Base-by-base conservation (phyloP, 1,284 basidiomycete genomes). In the Vanrija sp. region DNA sequence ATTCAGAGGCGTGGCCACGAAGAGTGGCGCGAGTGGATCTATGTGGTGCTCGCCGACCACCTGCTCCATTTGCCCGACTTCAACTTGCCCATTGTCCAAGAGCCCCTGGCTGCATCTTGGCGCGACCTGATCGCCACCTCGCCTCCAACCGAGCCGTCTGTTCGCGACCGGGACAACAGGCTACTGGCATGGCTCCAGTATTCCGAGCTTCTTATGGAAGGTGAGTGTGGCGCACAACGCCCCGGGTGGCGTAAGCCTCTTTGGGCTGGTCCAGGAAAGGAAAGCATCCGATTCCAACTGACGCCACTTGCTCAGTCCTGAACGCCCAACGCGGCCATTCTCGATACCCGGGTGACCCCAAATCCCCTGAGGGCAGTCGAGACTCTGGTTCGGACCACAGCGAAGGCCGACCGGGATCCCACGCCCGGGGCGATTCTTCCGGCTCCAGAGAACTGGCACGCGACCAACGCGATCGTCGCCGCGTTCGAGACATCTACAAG, bases 111-210 rank as follows among this genome's bases (percentile, higher is more conserved):
- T 4, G 48, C 51, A 6, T 51, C 60, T 15, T 76, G 74, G 74
- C 59, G 72, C 23, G 69, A 72, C 6, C 58, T 66, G 15, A 62
- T 75, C 10, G 51, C 53, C 16, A 47, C 54, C 6, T 46, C 59
- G 1, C 45, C 57, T 12, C 55, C 67, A 1, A 42, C 56, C 2
- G 69, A 73, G 39, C 67, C 68, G 3, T 65, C 63, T 0, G 67
- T 68, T 3, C 57, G 68, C 23, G 74, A 76, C 61, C 59, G 72
- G 14, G 73, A 76, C 55, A 57, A 63, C 18, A 74, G 72, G 57
- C 54, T 76, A 8, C 63, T 75, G n/a, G 68, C 71, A 4, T 76
- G 74, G 74, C 54, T 74, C 18, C 73, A 75, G 57, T 72, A 69
- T 49, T 64, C 71, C 18, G 74, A 76, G 56, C 62, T 65, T 15